Percentiles rank a stretch among this genome's conserved stretches.
These are phyloP conservation scores for Podaxis sp. DNA, from an alignment of 768 basidiomycete species.

Conservation along the genomic window DNA sequence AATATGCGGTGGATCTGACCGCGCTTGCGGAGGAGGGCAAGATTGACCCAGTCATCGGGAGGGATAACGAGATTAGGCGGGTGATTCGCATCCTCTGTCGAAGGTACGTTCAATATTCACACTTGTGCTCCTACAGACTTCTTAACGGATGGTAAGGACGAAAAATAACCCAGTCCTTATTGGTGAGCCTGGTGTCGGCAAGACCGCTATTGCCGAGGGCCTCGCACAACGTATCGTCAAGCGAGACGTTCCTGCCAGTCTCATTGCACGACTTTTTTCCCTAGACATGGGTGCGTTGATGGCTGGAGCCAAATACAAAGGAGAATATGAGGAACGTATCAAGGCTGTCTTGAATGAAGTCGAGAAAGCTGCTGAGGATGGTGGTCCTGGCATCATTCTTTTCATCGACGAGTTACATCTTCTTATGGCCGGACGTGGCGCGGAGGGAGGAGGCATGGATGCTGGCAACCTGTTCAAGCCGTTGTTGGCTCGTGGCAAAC, in stretches of 20 bases:
- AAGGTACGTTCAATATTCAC: slow-evolving; percentile 36
- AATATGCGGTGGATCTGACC: slow-evolving; percentile 86
- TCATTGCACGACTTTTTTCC: slow-evolving; percentile 74
- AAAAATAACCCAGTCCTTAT: slow-evolving; percentile 98
- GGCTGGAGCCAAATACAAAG: slow-evolving; percentile 91
- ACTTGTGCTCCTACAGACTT: slow-evolving; percentile 16
- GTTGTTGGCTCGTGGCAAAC: slow-evolving; percentile 79
- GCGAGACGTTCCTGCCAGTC: slow-evolving; percentile 77
- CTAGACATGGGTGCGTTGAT: slow-evolving; percentile 95
- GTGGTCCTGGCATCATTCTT: slow-evolving; percentile 76
- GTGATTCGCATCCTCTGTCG: slow-evolving; percentile 79
- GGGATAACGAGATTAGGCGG: slow-evolving; percentile 89
- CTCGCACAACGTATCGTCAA: slow-evolving; percentile 94
- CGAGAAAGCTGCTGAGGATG: slow-evolving; percentile 79
- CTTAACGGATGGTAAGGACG: slow-evolving; percentile 44
- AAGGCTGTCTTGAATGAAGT: slow-evolving; percentile 91
- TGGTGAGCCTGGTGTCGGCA: slow-evolving; percentile 93
- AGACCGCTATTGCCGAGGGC: slow-evolving; percentile 93
- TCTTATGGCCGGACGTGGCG: slow-evolving; percentile 85
- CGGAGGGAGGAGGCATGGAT: slow-evolving; percentile 88
- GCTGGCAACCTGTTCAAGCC: slow-evolving; percentile 93
- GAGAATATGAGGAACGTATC: slow-evolving; percentile 94
- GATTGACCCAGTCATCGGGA: slow-evolving; percentile 92
- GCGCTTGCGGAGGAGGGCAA: slow-evolving; percentile 87
- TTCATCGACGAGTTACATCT: slow-evolving; percentile 96